Conservation (phyloP, 2,329 filamentous ascomycete species). For the Pseudonectria buxi region DNA sequence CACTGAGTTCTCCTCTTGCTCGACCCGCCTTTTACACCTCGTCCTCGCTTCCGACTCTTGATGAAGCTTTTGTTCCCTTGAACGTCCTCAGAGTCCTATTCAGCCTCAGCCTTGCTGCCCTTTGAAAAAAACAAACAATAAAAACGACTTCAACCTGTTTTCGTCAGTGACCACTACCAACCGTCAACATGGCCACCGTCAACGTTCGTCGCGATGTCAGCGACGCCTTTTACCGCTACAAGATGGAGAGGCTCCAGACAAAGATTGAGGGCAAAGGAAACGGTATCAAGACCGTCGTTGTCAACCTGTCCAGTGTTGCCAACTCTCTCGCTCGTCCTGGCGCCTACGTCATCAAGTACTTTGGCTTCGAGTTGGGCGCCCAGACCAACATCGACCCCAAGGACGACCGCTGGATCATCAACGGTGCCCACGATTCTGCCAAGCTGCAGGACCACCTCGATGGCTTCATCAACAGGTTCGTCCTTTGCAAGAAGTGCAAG, state of each 20-base stretch:
- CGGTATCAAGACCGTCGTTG: conserved; percentile 97
- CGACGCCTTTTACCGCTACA: conserved; percentile 99
- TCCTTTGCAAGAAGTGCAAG: conserved; percentile 99
- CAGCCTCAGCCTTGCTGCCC: conserved; percentile 11
- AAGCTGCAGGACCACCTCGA: conserved; percentile 98
- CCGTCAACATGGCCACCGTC: conserved; percentile 85
- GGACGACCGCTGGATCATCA: conserved; percentile 99
- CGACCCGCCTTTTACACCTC: conserved; percentile 31
- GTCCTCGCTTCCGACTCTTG: conserved; percentile 28
- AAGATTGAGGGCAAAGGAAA: conserved; percentile 99
- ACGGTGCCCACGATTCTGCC: conserved; percentile 87
- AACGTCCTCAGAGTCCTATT: conserved; percentile 13
- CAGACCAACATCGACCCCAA: conserved; percentile 97
- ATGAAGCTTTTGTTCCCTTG: conserved; percentile 31
- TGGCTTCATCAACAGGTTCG: conserved; percentile 97
- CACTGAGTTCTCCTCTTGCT: conserved; percentile 45
- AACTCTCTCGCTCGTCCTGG: conserved; percentile 87
- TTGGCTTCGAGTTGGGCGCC: conserved; percentile 96
- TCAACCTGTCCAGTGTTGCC: conserved; percentile 93
- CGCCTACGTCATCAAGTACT: conserved; percentile 98
- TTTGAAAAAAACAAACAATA: conserved; percentile 10
- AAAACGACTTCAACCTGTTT: background rate
- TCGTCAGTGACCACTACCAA: conserved; percentile 21
- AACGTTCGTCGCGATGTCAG: conserved; percentile 97
- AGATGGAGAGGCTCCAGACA: conserved; percentile 98